Percentiles rank a stretch among this genome's conserved stretches.
Conservation (phyloP, 140 eudicot species). For the Anethum foeniculum region DNA sequence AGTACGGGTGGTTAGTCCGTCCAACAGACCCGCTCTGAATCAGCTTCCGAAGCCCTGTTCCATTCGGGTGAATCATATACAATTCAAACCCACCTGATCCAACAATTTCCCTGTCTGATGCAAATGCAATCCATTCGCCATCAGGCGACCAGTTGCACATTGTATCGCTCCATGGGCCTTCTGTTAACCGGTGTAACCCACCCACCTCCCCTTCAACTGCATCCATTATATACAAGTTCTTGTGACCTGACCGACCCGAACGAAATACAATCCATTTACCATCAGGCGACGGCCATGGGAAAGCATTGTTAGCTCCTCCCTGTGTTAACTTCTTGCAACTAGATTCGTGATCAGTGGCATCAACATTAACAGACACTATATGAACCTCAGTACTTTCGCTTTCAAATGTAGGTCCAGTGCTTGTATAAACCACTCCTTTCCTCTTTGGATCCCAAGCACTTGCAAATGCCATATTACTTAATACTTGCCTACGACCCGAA, state of each 20-base stretch:
- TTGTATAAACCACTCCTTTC: constrained; percentile 71
- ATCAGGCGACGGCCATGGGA: constrained; percentile 87
- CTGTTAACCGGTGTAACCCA: constrained; percentile 36
- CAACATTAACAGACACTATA: constrained; percentile 51
- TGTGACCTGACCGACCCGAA: constrained; percentile 78
- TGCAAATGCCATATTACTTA: constrained; percentile 35
- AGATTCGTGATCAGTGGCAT: constrained; percentile 25
- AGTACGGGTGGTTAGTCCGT: constrained; percentile 81
- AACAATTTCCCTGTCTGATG: constrained; percentile 66
- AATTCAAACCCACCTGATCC: constrained; percentile 71
- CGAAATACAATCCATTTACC: constrained; percentile 79
- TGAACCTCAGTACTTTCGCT: constrained; percentile 56
- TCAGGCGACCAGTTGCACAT: constrained; percentile 94
- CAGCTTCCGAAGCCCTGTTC: constrained; percentile 66
- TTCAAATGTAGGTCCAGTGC: constrained; percentile 73
- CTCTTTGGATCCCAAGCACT: constrained; percentile 67
- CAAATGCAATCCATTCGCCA: constrained; percentile 81
- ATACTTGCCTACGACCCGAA: constrained; percentile 36
- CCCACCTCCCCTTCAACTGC: constrained; percentile 53
- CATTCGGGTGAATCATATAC: constrained; percentile 76
- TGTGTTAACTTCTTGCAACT: constrained; percentile 41
- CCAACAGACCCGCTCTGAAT: constrained; percentile 71
- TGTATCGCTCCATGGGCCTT: constrained; percentile 85
- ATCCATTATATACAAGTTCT: constrained; percentile 82
- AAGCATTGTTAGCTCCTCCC: constrained; percentile 79